phyloP scores from a whole-genome alignment of 345 rosid species.

The Passiflora organensis region DNA sequence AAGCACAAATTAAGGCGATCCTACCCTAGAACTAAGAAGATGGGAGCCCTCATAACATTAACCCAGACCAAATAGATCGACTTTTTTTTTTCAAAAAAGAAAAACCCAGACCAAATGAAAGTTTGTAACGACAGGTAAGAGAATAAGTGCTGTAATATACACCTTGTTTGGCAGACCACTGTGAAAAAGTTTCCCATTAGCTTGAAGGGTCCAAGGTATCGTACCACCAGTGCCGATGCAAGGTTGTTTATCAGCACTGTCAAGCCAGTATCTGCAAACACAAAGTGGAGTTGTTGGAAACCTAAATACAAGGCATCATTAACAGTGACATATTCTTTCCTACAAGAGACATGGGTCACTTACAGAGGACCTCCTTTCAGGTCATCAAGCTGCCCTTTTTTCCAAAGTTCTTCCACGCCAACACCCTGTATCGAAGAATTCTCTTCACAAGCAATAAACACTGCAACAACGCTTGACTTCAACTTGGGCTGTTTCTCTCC shows the following conservation, averaged over 20 bases:
- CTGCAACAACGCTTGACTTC: constrained; percentile 75
- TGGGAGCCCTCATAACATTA: too few relatives aligned
- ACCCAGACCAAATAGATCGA: too few relatives aligned
- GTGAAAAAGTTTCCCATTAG: constrained; percentile 89
- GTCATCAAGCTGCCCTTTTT: constrained; percentile 71
- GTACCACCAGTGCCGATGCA: constrained; percentile 98
- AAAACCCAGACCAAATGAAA: not conserved
- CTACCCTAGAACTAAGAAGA: too few relatives aligned
- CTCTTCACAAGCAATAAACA: constrained; percentile 92
- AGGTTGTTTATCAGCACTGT: constrained; percentile 96
- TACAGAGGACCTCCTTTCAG: constrained; percentile 92
- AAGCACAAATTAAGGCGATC: too few relatives aligned
- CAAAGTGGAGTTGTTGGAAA: constrained; percentile 8
- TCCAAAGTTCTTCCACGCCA: constrained; percentile 82
- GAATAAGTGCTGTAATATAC: constrained; percentile 2
- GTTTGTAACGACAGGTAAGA: too few relatives aligned
- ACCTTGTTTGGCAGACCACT: constrained; percentile 97
- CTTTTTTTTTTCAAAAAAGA: not conserved
- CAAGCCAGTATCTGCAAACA: constrained; percentile 80
- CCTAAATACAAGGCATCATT: too few relatives aligned
- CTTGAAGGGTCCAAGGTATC: constrained; percentile 94
- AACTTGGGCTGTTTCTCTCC: constrained; percentile 72
- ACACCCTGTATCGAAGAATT: constrained; percentile 79
- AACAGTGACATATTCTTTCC: too few relatives aligned
- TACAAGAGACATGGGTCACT: constrained; percentile 19